These are phyloP conservation scores for Apostasia shenzhenica DNA, from an alignment of 106 monocot genomes.

Conservation along the genomic window DNA sequence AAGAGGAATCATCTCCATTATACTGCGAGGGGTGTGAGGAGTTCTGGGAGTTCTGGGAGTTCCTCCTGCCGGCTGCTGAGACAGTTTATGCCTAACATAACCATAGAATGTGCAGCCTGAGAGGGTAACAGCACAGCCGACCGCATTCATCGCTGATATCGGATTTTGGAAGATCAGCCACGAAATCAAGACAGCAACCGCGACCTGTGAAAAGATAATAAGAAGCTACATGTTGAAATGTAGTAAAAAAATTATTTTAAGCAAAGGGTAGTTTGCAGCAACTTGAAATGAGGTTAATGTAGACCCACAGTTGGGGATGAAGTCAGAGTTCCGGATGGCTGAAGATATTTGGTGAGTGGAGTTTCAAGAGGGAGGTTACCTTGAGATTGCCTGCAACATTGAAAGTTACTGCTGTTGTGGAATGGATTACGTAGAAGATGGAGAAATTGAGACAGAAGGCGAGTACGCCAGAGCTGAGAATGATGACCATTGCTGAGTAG, in stretches of 20 bases:
- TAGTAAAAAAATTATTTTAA: background rate
- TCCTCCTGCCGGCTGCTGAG: constrained; percentile 52
- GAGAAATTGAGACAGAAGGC: constrained; percentile 99
- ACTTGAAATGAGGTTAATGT: background rate
- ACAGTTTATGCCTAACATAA: constrained; percentile 68
- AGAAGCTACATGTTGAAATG: background rate
- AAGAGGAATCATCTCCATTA: constrained; percentile 69
- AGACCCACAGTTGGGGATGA: background rate
- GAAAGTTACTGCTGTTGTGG: constrained; percentile 94
- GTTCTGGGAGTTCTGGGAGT: constrained; percentile 34
- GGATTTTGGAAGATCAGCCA: constrained; percentile 98
- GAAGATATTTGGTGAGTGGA: background rate
- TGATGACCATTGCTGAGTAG: constrained; percentile 53
- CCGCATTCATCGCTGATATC: constrained; percentile 70
- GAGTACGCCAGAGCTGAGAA: constrained; percentile 64
- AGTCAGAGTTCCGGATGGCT: background rate
- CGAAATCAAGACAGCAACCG: constrained; percentile 83
- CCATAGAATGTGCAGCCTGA: constrained; percentile 93
- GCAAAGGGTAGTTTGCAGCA: background rate
- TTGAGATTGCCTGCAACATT: constrained; percentile 96
- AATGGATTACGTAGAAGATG: constrained; percentile 96
- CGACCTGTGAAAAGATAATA: constrained; percentile 39
- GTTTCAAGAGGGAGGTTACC: constrained; percentile 23
- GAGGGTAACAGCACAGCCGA: constrained; percentile 83
- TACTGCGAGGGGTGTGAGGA: constrained; percentile 38